phyloP scores from a whole-genome alignment of 164 flowering plant species.

The Vitis riparia region DNA sequence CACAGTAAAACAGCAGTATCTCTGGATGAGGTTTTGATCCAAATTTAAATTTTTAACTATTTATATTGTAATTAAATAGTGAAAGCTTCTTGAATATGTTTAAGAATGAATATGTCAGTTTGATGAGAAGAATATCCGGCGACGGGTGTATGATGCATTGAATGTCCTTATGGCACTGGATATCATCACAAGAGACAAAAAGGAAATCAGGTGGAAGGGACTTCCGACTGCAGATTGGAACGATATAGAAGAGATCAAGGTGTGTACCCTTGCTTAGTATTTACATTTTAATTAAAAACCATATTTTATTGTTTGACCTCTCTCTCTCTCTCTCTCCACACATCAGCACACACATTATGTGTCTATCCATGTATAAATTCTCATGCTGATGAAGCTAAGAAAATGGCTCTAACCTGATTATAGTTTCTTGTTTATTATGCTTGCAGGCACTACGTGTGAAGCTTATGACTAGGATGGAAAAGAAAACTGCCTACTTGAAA shows the following conservation, averaged over 20 bases:
- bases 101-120: constrained; percentile 11
- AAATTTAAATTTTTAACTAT: neutral
- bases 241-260: constrained; percentile 36
- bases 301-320: neutral
- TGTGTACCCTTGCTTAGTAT: neutral
- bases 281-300: neutral
- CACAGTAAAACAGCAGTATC: constrained; percentile 6
- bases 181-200: constrained; percentile 35
- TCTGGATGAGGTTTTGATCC: constrained; percentile 25
- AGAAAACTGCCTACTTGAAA: constrained; percentile 36
- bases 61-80: neutral
- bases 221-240: constrained; percentile 21
- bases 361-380: too few species aligned
- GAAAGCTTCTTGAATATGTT: neutral
- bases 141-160: constrained; percentile 46
- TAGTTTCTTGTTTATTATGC: neutral
- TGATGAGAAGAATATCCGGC: constrained; percentile 44
- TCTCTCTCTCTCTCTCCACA: neutral
- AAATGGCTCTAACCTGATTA: neutral
- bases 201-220: constrained; percentile 48
- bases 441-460: constrained; percentile 22
- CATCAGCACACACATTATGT: neutral
- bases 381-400: neutral
- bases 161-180: constrained; percentile 49
- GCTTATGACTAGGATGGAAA: constrained; percentile 26